Conservation (phyloP, 2,329 filamentous ascomycete species). For the Drechslerella coelobrocha region DNA sequence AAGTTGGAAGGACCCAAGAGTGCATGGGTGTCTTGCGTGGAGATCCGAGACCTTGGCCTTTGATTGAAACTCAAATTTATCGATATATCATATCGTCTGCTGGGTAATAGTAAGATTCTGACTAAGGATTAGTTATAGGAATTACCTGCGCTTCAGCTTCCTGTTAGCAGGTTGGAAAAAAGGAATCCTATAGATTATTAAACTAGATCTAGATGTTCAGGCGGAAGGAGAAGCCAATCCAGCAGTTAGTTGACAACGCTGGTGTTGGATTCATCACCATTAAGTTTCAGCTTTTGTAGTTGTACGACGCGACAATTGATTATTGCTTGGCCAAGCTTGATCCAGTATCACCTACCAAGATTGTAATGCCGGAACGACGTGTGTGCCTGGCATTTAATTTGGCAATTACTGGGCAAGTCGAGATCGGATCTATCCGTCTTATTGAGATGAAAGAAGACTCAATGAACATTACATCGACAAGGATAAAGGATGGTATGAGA, state of each 20-base stretch:
- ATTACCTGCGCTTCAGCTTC: too few species aligned
- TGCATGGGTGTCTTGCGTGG: not conserved
- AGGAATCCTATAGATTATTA: not conserved
- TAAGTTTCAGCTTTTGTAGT: not conserved
- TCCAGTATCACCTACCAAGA: not conserved
- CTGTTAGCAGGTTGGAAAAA: not conserved
- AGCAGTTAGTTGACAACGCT: not conserved
- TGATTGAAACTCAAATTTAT: too few species aligned
- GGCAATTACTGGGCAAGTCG: not conserved
- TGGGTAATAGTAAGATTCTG: not conserved
- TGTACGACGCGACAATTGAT: not conserved
- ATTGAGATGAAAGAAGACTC: not conserved
- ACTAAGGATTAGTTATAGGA: too few species aligned
- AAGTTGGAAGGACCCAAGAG: not conserved
- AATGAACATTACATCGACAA: not conserved
- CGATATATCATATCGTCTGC: not conserved
- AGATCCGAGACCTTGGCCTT: too few species aligned
- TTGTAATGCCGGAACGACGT: not conserved
- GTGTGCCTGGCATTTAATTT: not conserved
- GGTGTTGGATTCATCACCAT: not conserved
- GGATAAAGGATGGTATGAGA: not conserved
- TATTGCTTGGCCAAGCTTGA: not conserved
- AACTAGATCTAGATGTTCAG: not conserved
- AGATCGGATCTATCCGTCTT: constrained; percentile 1
- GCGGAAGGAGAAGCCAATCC: not conserved